Conservation (phyloP, 257 asterid genomes). For the Striga asiatica region DNA sequence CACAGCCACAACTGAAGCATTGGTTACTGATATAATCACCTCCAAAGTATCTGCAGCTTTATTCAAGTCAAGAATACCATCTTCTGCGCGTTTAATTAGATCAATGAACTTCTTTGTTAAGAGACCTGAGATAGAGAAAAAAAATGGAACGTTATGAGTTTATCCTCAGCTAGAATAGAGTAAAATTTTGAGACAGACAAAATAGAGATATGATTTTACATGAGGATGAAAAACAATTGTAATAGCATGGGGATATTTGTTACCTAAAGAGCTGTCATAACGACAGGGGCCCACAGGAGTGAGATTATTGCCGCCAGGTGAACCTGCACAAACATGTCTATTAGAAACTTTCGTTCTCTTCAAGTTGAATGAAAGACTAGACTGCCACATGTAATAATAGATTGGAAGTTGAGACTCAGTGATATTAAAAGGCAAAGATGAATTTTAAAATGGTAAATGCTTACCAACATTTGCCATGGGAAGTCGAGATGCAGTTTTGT, state of each 20-base stretch:
- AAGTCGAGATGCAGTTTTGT: slow-evolving; percentile 43
- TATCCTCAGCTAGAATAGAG: neutral
- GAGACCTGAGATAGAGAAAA: slow-evolving; percentile 48
- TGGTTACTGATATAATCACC: slow-evolving; percentile 29
- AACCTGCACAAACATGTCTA: slow-evolving; percentile 41
- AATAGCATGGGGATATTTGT: neutral
- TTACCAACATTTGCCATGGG: slow-evolving; percentile 59
- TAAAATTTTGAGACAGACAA: too few relatives aligned
- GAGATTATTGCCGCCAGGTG: slow-evolving; percentile 67
- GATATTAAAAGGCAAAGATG: neutral
- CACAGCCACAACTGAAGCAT: slow-evolving; percentile 15
- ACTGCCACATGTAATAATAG: too few relatives aligned
- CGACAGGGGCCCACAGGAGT: slow-evolving; percentile 91
- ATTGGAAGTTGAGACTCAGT: neutral
- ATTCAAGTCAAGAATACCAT: slow-evolving; percentile 90
- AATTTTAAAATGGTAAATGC: slow-evolving; percentile 10
- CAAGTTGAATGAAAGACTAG: too few relatives aligned
- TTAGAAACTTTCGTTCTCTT: neutral
- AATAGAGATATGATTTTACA: neutral
- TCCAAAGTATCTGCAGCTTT: slow-evolving; percentile 91
- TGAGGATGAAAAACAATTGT: neutral
- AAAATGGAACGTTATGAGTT: slow-evolving; percentile 1
- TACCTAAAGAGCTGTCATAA: slow-evolving; percentile 96
- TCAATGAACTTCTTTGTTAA: slow-evolving; percentile 87
- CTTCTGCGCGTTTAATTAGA: slow-evolving; percentile 88